Evolutionary conservation across 306 rosid genomes (phyloP), one percentile per base, ranked within the genome.

Genomic region (Quercus rubra): DNA sequence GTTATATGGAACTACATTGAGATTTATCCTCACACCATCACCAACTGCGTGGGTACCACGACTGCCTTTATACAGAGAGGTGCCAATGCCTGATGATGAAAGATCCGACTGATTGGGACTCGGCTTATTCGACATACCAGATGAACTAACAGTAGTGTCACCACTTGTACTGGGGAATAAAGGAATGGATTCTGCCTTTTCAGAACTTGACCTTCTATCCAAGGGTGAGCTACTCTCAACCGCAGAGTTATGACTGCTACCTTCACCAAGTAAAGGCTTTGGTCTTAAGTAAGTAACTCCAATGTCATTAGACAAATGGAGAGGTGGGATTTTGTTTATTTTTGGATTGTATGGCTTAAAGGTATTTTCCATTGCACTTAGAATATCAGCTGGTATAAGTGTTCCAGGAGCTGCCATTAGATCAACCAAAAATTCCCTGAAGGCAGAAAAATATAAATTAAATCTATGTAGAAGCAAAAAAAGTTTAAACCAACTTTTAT

Each of bases 371-470:
- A 83, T 90, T 64, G 88, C 83, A 79, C 70, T 96, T 82, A 83
- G 87, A 80, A 84, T 79, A 80, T 96, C 99, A 79, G 92, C 90
- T 46, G 99, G 99, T 79, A 96, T 83, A 73, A 96, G 94, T 18
- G 94, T 90, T 83, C 99, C 99, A 71, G 99, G 99, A 75, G 92
- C 98, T 80, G 92, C 97, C 99, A 96, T 96, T 80, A 96, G 94
- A 89, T 96, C 99, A 88, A 96, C 97, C 90, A 96, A 87, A 90
- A 89, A 96, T 88, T 96, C 99, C 93, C 99, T 96, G 93, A 83
- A 86, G 82, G 70, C 71, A 88, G 68, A 83, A 82, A 84, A 78
- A 63, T 66, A 63, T 14, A 78, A 71, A 79, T 87, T 61, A 90
- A 81, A 73, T 73, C 69, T 71, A 78, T 46, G 9, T 20, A 58